Evolutionary conservation across 352 stramenopile genomes (phyloP).

Genomic region (Phytopythium aichiense): DNA sequence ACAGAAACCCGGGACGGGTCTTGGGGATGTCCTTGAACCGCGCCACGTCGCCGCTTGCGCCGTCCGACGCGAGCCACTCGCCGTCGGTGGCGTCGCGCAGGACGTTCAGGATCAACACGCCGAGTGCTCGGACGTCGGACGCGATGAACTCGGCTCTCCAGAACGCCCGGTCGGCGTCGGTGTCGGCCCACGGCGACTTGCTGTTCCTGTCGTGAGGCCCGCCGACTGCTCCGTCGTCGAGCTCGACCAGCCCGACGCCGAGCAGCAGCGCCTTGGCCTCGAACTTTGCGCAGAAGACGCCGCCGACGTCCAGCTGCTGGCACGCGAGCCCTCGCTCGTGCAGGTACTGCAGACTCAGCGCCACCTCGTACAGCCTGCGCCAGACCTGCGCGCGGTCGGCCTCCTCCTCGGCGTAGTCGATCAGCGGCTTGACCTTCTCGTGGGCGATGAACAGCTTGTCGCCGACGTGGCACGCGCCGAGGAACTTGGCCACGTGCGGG

Average conservation of each 20-base stretch:
- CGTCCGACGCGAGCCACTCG: neutral
- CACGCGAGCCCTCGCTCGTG: constrained; percentile 7
- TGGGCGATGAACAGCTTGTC: constrained; percentile 4
- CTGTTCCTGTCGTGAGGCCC: neutral
- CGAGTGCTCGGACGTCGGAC: neutral
- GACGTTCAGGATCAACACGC: constrained; percentile 3
- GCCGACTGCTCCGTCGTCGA: neutral
- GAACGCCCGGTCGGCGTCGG: neutral
- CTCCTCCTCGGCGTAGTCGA: neutral
- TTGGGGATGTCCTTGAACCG: neutral
- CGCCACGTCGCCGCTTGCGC: neutral
- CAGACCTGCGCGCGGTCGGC: neutral
- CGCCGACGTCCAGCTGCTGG: neutral
- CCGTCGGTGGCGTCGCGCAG: neutral
- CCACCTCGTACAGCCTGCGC: constrained; percentile 1
- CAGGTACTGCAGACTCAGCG: constrained; percentile 5
- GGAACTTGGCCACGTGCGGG: constrained; percentile 8
- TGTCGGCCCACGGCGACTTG: neutral
- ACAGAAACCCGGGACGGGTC: neutral
- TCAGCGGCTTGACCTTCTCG: constrained; percentile 1
- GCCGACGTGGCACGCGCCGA: constrained; percentile 8
- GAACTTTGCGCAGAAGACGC: neutral
- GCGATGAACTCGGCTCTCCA: neutral
- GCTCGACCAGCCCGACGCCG: neutral
- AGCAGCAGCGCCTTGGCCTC: constrained; percentile 6